A percentile compares a stretch with the other conserved stretches of the same genome.
These are phyloP conservation scores for Fonsecaea pedrosoi DNA, from an alignment of 2,329 filamentous ascomycete genomes.

Conservation along the genomic window DNA sequence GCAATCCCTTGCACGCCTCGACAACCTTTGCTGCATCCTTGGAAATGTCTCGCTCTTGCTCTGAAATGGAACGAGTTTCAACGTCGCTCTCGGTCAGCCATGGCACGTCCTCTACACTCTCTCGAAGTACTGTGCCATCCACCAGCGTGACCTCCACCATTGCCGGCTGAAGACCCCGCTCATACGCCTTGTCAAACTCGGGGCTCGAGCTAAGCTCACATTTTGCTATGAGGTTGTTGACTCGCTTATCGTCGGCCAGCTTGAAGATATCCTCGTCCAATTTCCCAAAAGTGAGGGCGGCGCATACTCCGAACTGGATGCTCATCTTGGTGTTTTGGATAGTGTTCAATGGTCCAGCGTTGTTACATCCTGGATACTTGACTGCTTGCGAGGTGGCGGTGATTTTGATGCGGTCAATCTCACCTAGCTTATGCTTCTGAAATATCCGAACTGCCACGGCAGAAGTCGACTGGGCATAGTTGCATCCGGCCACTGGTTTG, in stretches of 20 bases:
- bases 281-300: conserved; percentile 19
- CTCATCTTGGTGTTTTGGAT: conserved; percentile 29
- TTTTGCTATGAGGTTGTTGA: conserved; percentile 18
- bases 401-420: conserved; percentile 12
- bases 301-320: conserved; percentile 25
- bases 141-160: conserved; percentile 18
- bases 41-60: conserved; percentile 1
- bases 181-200: conserved; percentile 18
- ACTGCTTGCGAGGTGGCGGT: conserved; percentile 22
- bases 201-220: not conserved
- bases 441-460: conserved; percentile 18
- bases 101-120: conserved; percentile 20
- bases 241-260: not conserved
- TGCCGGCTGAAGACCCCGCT: conserved; percentile 25
- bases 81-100: conserved; percentile 22
- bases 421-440: not conserved
- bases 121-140: conserved; percentile 7
- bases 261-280: conserved; percentile 22
- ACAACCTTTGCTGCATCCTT: conserved; percentile 9
- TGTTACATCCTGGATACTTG: conserved; percentile 30
- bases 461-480: conserved; percentile 27
- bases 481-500: conserved; percentile 31
- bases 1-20: conserved; percentile 1
- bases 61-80: conserved; percentile 13
- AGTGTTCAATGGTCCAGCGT: conserved; percentile 19